A percentile compares a stretch with the other conserved stretches of the same genome.
Conservation (phyloP, 1,284 basidiomycete genomes). For the Stygiomarasmius scandens region DNA sequence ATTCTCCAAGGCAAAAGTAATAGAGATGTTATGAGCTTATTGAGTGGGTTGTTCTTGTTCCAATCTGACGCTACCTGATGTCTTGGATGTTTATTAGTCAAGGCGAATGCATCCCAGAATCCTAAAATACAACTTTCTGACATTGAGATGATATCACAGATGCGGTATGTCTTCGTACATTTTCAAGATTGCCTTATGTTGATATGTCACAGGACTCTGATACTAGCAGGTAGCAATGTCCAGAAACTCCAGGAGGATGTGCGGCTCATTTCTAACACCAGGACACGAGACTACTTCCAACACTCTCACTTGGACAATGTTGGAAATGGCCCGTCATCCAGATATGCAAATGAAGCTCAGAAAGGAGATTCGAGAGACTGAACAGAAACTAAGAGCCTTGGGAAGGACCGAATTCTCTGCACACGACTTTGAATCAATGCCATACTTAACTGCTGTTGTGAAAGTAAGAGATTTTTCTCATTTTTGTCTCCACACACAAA, state of each 20-base stretch:
- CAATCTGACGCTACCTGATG: background rate
- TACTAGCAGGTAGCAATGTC: constrained; percentile 43
- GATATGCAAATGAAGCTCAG: constrained; percentile 20
- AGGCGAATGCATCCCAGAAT: constrained; percentile 52
- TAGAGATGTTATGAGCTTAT: constrained; percentile 15
- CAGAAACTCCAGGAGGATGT: no score
- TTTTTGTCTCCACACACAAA: constrained; percentile 32
- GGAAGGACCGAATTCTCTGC: constrained; percentile 15
- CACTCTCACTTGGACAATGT: constrained; percentile 38
- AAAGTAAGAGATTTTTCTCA: constrained; percentile 41
- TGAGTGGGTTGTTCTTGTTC: constrained; percentile 1
- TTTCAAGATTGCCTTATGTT: background rate
- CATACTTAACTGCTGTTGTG: constrained; percentile 18
- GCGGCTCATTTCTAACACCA: no score
- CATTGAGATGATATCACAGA: constrained; percentile 56
- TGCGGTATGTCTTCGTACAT: constrained; percentile 42
- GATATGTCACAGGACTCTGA: constrained; percentile 29
- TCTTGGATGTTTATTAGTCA: constrained; percentile 37
- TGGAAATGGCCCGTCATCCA: constrained; percentile 38
- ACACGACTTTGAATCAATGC: constrained; percentile 24
- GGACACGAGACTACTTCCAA: constrained; percentile 24
- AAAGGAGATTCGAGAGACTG: constrained; percentile 17
- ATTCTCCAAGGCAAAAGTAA: constrained; percentile 12
- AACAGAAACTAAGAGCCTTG: background rate
- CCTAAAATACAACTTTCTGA: constrained; percentile 46